phyloP scores from a whole-genome alignment of 73 alveolate genomes.

The Effrenium voratum region DNA sequence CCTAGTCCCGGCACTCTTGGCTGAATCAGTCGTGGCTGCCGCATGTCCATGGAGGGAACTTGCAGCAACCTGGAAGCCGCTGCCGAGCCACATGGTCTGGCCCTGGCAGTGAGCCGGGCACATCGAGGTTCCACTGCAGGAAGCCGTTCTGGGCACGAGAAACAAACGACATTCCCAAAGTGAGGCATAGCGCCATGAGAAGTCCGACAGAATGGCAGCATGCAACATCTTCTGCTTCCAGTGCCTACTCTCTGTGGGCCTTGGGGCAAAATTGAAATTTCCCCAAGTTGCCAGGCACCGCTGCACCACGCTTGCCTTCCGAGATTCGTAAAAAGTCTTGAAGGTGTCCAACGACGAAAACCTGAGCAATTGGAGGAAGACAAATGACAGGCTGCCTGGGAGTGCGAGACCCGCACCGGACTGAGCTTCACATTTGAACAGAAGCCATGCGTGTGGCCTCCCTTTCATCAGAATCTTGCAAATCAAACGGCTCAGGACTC shows the following conservation, averaged over 20 bases:
- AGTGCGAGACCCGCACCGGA: too few relatives aligned
- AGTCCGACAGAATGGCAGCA: background rate
- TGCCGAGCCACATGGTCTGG: constrained; percentile 66
- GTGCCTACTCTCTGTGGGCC: background rate
- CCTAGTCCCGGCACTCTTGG: background rate
- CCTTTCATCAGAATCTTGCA: too few relatives aligned
- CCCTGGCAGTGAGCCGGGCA: constrained; percentile 51
- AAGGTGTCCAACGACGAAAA: constrained; percentile 73
- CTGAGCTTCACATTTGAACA: too few relatives aligned
- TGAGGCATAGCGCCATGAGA: background rate
- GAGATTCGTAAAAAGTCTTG: constrained; percentile 66
- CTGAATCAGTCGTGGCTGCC: background rate
- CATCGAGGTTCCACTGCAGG: constrained; percentile 45
- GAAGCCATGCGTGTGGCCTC: too few relatives aligned
- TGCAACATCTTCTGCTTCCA: background rate
- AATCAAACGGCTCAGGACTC: too few relatives aligned
- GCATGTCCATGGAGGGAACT: background rate
- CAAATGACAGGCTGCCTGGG: too few relatives aligned
- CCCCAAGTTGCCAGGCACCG: background rate
- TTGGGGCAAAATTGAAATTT: background rate
- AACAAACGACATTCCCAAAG: too few relatives aligned
- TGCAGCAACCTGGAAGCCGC: background rate
- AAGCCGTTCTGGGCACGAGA: constrained; percentile 42
- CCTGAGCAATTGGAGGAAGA: too few relatives aligned
- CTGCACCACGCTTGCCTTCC: background rate